Percentiles rank a stretch among this genome's conserved stretches.
phyloP scores from a whole-genome alignment of 495 filamentous ascomycete species.

The Elasticomyces elasticus region DNA sequence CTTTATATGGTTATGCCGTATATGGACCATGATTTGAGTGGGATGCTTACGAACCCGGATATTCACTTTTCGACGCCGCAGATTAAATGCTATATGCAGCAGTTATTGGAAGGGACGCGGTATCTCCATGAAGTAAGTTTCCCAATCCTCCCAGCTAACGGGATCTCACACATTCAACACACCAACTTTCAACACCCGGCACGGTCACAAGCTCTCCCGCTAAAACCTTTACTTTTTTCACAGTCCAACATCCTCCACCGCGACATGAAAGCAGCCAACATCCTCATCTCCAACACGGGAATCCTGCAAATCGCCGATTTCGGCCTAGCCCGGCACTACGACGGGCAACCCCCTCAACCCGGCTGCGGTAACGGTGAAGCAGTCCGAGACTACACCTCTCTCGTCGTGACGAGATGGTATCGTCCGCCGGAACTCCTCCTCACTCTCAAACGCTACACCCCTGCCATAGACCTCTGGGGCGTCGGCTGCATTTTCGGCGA shows the following conservation, averaged over 20 bases:
- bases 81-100: constrained; percentile 96
- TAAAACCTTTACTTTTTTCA: too few species aligned
- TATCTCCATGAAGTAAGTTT: constrained; percentile 70
- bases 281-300: constrained; percentile 90
- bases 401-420: constrained; percentile 97
- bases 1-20: constrained; percentile 99
- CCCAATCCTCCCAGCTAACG: too few species aligned
- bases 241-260: constrained; percentile 78
- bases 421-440: constrained; percentile 87
- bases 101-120: constrained; percentile 77
- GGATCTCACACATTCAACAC: too few species aligned
- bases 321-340: constrained; percentile 85
- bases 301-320: constrained; percentile 97
- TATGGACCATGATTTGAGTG: constrained; percentile 97
- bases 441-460: constrained; percentile 77
- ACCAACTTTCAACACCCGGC: too few species aligned
- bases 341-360: constrained; percentile 67
- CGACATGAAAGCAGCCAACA: constrained; percentile 98
- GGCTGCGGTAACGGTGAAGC: constrained; percentile 79
- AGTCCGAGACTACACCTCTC: constrained; percentile 78
- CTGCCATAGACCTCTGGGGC: constrained; percentile 97
- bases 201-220: too few species aligned
- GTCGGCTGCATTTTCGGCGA: constrained; percentile 97
- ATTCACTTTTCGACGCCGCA: constrained; percentile 79
- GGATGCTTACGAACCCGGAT: constrained; percentile 84